Base-by-base conservation (phyloP, 352 stramenopile species). In the Poterioochromonas sp. region DNA sequence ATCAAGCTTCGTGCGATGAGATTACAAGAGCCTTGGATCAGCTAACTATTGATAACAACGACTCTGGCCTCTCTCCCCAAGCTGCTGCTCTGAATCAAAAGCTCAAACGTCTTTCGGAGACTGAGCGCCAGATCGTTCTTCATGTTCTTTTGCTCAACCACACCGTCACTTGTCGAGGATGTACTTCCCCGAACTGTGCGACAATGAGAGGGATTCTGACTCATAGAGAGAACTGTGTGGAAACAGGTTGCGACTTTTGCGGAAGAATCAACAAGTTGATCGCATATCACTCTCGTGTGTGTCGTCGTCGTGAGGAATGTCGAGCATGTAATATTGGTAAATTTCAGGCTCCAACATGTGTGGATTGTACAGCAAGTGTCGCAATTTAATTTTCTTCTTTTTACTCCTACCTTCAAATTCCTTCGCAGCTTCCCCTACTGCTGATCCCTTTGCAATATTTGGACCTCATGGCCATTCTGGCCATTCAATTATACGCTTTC, bases 311-410 rank as follows among this genome's bases (percentile, higher is more conserved):
- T 58, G 47, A 58, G 47, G 47, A 58, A 58, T 58, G 47, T 58
- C 47, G 47, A 58, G 47, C 47, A 58, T 58, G 47, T 58, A 58
- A 58, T 58, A 58, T 58, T 58, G 47, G 47, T 58, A 58, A 58
- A 58, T 58, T 58, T 58, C 47, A 58, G 47, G 47, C 47, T 58
- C 47, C 47, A 58, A 58, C 47, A 58, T 58, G 47, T 58, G 47
- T 58, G 47, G 47, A 58, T 26, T 58, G 47, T 58, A 58, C 47
- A 26, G 47, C 47, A 58, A 58, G 47, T 58, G 47, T 58, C 47
- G 47, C 15, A 58, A 58, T 58, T 58, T 58, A 58, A 58, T 58
- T 58, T 58, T 58, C 47, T 58, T 58, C 47, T 58, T 58, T 58
- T 58, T 58, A 58, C 47, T 58, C 47, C 47, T 58, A 58, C 47